Conservation (phyloP, 2,329 filamentous ascomycete genomes). For the Fusarium subglutinans region DNA sequence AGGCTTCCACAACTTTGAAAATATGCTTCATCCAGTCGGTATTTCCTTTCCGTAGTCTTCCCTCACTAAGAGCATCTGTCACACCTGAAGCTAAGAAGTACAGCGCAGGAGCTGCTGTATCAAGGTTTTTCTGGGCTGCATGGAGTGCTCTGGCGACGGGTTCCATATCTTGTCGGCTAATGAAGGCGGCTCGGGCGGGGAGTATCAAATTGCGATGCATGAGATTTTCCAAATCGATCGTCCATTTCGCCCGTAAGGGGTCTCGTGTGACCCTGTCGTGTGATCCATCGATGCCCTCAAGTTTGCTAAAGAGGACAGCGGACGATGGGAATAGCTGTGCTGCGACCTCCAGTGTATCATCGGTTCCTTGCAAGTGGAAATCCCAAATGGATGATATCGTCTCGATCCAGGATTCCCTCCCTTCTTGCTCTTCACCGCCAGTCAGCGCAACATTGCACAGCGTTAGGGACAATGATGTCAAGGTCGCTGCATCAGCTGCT, state of each 20-base stretch:
- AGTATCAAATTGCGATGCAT: constrained; percentile 62
- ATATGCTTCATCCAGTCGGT: constrained; percentile 52
- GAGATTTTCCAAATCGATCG: constrained; percentile 57
- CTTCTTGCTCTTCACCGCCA: constrained; percentile 47
- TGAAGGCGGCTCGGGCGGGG: constrained; percentile 59
- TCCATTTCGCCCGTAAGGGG: constrained; percentile 51
- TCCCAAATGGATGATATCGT: constrained; percentile 61
- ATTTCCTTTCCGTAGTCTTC: constrained; percentile 47
- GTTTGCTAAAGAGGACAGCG: constrained; percentile 51
- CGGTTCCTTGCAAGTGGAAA: constrained; percentile 60
- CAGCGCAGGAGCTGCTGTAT: constrained; percentile 54
- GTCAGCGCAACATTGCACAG: constrained; percentile 55
- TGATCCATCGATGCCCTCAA: constrained; percentile 47
- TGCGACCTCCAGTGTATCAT: constrained; percentile 61
- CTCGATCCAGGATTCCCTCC: constrained; percentile 58
- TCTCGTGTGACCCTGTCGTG: constrained; percentile 16
- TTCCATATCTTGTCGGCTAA: constrained; percentile 54
- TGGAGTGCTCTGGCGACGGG: constrained; percentile 54
- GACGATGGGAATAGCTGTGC: constrained; percentile 54
- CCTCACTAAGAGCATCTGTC: constrained; percentile 36
- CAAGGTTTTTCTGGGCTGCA: constrained; percentile 48
- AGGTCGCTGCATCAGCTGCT: constrained; percentile 56
- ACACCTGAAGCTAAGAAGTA: constrained; percentile 54
- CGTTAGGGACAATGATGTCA: constrained; percentile 57
- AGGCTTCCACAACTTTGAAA: constrained; percentile 46